Conservation (phyloP, 306 rosid species). For the Fragaria ananassa region DNA sequence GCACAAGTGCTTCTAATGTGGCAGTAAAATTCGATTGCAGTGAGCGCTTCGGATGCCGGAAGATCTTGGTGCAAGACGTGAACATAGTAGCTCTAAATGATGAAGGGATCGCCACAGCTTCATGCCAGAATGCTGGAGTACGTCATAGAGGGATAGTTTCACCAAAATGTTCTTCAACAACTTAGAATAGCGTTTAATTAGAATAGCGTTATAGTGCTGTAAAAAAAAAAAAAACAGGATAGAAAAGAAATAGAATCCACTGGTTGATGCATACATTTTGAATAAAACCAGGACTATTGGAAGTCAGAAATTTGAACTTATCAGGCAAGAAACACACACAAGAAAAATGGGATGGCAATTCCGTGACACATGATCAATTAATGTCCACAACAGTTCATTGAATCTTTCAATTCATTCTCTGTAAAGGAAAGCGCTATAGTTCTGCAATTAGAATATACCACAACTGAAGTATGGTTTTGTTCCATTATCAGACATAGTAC, state of each 20-base stretch:
- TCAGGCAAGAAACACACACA: too few relatives aligned
- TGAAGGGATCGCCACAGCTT: slow-evolving; percentile 28
- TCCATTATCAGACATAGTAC: neutral
- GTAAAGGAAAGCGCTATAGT: too few relatives aligned
- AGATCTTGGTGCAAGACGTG: slow-evolving; percentile 42
- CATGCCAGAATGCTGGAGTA: slow-evolving; percentile 46
- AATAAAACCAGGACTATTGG: neutral
- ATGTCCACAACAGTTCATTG: neutral
- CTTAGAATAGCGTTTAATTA: slow-evolving; percentile 24
- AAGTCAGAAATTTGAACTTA: too few relatives aligned
- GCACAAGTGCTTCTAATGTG: slow-evolving; percentile 72
- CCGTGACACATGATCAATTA: neutral
- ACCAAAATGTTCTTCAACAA: slow-evolving; percentile 42
- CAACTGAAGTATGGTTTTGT: neutral
- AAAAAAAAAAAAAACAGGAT: slow-evolving; percentile 12
- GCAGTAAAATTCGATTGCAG: slow-evolving; percentile 67
- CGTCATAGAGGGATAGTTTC: slow-evolving; percentile 32
- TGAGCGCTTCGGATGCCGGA: slow-evolving; percentile 41
- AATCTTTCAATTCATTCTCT: neutral
- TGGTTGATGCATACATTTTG: too few relatives aligned
- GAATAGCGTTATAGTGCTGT: slow-evolving; percentile 69
- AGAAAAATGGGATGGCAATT: neutral
- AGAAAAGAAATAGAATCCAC: too few relatives aligned
- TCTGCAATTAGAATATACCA: neutral
- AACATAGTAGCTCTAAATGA: slow-evolving; percentile 22